These are phyloP conservation scores for Cylindrodendrum hubeiense DNA, from an alignment of 2,329 filamentous ascomycete species.

Conservation along the genomic window DNA sequence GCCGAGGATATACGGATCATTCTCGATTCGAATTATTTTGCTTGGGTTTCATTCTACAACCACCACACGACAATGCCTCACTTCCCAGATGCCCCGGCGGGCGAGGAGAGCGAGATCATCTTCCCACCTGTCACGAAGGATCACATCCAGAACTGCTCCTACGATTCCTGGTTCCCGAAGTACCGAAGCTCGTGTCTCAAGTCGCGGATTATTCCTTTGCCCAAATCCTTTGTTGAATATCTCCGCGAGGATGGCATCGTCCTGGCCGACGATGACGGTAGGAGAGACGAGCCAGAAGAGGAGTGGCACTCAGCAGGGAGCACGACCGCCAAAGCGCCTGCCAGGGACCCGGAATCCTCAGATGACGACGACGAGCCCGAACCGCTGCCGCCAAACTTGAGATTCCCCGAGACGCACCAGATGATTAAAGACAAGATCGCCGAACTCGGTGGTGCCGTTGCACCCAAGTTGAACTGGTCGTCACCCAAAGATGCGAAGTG, in stretches of 20 bases:
- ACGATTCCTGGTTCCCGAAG: slow-evolving; percentile 90
- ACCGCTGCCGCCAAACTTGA: slow-evolving; percentile 62
- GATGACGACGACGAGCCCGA: slow-evolving; percentile 60
- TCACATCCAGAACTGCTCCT: slow-evolving; percentile 95
- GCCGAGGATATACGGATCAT: background rate
- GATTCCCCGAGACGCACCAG: slow-evolving; percentile 80
- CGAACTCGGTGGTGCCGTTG: slow-evolving; percentile 86
- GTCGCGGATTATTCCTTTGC: slow-evolving; percentile 85
- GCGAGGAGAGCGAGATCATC: slow-evolving; percentile 56
- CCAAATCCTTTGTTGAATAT: slow-evolving; percentile 82
- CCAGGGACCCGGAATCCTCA: slow-evolving; percentile 59
- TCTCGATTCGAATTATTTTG: background rate
- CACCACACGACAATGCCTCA: slow-evolving; percentile 49
- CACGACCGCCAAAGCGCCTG: slow-evolving; percentile 41
- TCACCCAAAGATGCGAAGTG: slow-evolving; percentile 95
- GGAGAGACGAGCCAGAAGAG: slow-evolving; percentile 68
- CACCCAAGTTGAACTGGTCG: slow-evolving; percentile 97
- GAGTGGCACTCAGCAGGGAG: slow-evolving; percentile 57
- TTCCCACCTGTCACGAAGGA: slow-evolving; percentile 88
- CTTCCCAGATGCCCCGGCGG: slow-evolving; percentile 38
- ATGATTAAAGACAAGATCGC: slow-evolving; percentile 81
- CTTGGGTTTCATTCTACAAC: background rate
- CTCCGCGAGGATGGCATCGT: slow-evolving; percentile 94
- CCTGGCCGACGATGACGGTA: slow-evolving; percentile 75
- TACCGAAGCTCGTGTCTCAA: slow-evolving; percentile 87